These are phyloP conservation scores for Penicillium rolfsii DNA, from an alignment of 2,329 filamentous ascomycete genomes.

Conservation along the genomic window DNA sequence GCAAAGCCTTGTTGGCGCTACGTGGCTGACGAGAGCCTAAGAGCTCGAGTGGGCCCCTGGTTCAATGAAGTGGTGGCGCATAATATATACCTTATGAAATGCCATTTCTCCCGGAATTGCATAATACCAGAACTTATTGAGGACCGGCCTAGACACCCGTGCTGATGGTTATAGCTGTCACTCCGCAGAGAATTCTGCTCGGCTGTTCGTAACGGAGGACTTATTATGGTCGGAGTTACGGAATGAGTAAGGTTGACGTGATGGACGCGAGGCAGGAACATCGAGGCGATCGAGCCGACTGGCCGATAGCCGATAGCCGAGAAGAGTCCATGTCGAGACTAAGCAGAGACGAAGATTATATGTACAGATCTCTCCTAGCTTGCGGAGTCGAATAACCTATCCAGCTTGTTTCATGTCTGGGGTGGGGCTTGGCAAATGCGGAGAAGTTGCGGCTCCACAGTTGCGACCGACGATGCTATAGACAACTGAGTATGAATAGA, in stretches of 20 bases:
- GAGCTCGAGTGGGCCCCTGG: not conserved
- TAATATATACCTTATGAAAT: not conserved
- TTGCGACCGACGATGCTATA: not conserved
- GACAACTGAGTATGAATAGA: not conserved
- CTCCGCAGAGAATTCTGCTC: not conserved
- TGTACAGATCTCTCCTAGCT: not conserved
- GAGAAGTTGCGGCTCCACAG: constrained; percentile 8
- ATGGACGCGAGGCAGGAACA: not conserved
- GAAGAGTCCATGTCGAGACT: not conserved
- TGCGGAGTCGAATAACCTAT: not conserved
- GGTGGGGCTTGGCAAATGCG: constrained; percentile 7
- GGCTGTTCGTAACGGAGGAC: not conserved
- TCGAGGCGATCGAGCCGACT: constrained; percentile 18
- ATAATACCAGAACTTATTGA: not conserved
- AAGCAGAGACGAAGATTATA: not conserved
- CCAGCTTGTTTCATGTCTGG: not conserved
- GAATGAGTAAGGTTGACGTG: not conserved
- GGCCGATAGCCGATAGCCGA: constrained; percentile 11
- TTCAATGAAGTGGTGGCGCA: not conserved
- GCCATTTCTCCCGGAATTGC: not conserved
- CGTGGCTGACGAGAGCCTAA: not conserved
- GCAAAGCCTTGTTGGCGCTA: not conserved
- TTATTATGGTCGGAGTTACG: not conserved
- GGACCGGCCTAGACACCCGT: not conserved
- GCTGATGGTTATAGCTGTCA: not conserved